Base-by-base conservation (phyloP, 2,329 filamentous ascomycete species). In the Clonostachys chloroleuca region DNA sequence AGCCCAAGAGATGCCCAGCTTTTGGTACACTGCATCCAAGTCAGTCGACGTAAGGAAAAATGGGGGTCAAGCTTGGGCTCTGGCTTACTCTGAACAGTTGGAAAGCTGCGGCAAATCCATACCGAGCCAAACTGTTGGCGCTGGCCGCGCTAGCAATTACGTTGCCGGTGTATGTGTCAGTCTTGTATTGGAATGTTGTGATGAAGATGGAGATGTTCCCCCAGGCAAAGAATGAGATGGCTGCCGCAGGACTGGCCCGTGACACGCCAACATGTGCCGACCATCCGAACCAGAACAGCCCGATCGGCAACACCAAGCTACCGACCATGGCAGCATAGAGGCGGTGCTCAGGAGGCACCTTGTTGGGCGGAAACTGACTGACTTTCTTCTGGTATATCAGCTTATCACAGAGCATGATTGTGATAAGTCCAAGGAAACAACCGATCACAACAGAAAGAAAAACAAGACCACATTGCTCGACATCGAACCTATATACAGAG, bases 261-360 rank as follows among this genome's bases (percentile, higher is more conserved):
- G 70, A 69, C 2, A 75, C 57, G 7, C 64, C 65, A 1, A 52
- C 48, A 5, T 67, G 60, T 1, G 76, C 73, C 2, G 75, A 73
- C 81, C 81, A 84, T 1, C 71, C 78, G 52, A 81, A 81, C 78
- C 80, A 81, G 54, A 83, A 83, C 9, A 84, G 57, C 0, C 73
- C 73, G 1, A 77, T 39, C 7, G 78, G 77, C 7, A 83, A 58
- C 0, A 74, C 72, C 12, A 79, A 40, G 49, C 76, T 76, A 1
- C 79, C 80, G 8, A 81, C 60, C 75, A 84, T 82, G 14, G 79
- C 78, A 1, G 74, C 70, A 48, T 81, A 77, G 12, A 86, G 64
- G 1, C 82, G 67, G 49, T 83, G 67, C 59, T 86, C 81, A 0
- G 81, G 80, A 0, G 70, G 69, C 0, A 73, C 67, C 14, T 18